phyloP scores from a whole-genome alignment of 805 yeast genomes.

The Kazachstania martiniae region DNA sequence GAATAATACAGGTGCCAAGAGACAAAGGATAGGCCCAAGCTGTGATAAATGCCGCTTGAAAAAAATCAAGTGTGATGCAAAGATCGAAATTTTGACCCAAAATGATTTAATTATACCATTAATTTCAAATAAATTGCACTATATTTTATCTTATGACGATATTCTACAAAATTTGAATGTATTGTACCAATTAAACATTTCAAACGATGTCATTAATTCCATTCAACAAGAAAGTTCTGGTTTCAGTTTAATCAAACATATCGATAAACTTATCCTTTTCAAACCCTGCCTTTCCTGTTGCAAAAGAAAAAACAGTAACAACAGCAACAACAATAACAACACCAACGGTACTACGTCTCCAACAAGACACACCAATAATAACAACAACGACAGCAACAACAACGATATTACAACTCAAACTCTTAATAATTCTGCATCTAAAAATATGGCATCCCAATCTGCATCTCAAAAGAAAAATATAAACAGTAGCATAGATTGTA shows the following conservation, averaged over 20 bases:
- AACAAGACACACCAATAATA: conserved; percentile 1
- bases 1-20: conserved; percentile 8
- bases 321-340: conserved; percentile 1
- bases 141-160: conserved; percentile 11
- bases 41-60: conserved; percentile 65
- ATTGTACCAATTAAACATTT: conserved; percentile 1
- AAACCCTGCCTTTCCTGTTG: conserved; percentile 46
- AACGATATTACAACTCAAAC: too few species aligned
- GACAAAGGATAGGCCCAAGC: conserved; percentile 69
- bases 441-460: background rate
- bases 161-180: conserved; percentile 1
- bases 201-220: background rate
- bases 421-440: background rate
- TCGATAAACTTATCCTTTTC: conserved; percentile 35
- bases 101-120: conserved; percentile 13
- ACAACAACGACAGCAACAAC: too few species aligned
- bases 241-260: conserved; percentile 18
- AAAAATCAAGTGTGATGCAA: conserved; percentile 68
- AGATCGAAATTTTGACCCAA: conserved; percentile 34
- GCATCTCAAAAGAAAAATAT: background rate
- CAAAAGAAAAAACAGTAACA: conserved; percentile 7
- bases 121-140: conserved; percentile 15
- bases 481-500: too few species aligned
- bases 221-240: background rate
- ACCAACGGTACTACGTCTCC: background rate